These are phyloP conservation scores for Aspergillus candidus DNA, from an alignment of 2,329 filamentous ascomycete species.

Conservation along the genomic window DNA sequence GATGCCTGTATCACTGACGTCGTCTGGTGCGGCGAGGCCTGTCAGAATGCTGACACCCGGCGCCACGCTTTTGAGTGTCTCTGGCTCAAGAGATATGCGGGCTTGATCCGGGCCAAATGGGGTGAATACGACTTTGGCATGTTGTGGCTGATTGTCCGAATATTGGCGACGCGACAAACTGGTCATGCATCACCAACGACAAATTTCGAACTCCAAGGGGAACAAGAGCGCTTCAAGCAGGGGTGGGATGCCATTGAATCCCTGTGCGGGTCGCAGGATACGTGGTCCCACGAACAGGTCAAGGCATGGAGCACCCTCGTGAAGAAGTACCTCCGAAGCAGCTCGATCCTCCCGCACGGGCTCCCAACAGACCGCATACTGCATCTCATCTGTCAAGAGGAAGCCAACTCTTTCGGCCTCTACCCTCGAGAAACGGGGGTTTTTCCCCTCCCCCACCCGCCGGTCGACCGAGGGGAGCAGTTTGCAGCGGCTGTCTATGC, in stretches of 20 bases:
- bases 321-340: constrained; percentile 23
- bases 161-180: constrained; percentile 20
- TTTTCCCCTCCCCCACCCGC: background rate
- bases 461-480: constrained; percentile 12
- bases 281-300: constrained; percentile 25
- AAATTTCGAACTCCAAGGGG: background rate
- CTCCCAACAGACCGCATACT: constrained; percentile 3
- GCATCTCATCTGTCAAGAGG: constrained; percentile 16
- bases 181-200: constrained; percentile 1
- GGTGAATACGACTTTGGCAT: constrained; percentile 30
- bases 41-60: constrained; percentile 15
- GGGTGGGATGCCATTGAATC: constrained; percentile 23
- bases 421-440: constrained; percentile 13
- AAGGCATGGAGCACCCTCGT: constrained; percentile 21
- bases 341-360: constrained; percentile 9
- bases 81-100: constrained; percentile 23
- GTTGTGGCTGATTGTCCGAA: constrained; percentile 30
- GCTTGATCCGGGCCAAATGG: constrained; percentile 21
- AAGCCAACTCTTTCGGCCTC: constrained; percentile 17
- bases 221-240: constrained; percentile 4
- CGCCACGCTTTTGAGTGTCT: constrained; percentile 28
- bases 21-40: constrained; percentile 22
- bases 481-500: constrained; percentile 18
- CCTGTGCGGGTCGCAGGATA: constrained; percentile 25
- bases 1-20: constrained; percentile 23